These are phyloP conservation scores for Globisporangium okanoganense DNA, from an alignment of 352 stramenopile species.

Conservation along the genomic window DNA sequence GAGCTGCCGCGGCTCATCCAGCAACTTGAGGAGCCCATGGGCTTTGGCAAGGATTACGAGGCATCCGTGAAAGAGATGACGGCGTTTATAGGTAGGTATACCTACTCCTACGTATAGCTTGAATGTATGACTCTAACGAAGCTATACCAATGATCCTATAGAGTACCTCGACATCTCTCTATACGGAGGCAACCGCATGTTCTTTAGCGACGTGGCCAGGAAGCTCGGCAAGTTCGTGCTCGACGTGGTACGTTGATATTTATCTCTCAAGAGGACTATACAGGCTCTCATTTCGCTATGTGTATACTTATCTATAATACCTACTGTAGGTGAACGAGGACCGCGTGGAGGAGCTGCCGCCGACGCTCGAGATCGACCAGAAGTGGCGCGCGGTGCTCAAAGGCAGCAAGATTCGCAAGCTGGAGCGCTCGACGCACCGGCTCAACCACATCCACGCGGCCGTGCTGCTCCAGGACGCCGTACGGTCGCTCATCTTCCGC, in stretches of 20 bases:
- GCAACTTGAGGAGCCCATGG: conserved; percentile 59
- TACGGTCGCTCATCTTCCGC: conserved; percentile 52
- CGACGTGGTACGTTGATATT: conserved; percentile 42
- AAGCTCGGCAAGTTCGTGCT: conserved; percentile 63
- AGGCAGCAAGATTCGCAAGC: conserved; percentile 47
- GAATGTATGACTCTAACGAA: too few relatives aligned
- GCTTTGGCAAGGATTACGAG: conserved; percentile 42
- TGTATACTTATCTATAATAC: background rate
- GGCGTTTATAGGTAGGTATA: conserved; percentile 38
- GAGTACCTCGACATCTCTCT: conserved; percentile 46
- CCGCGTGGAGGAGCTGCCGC: conserved; percentile 35
- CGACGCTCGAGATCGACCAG: conserved; percentile 45
- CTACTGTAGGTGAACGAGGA: conserved; percentile 36
- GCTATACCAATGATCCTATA: conserved; percentile 17
- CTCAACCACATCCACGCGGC: conserved; percentile 54
- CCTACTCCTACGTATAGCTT: too few relatives aligned
- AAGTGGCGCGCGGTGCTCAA: conserved; percentile 48
- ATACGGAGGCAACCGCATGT: conserved; percentile 52
- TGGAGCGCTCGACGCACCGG: conserved; percentile 39
- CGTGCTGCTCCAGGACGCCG: conserved; percentile 48
- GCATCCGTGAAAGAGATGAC: conserved; percentile 47
- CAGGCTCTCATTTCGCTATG: too few relatives aligned
- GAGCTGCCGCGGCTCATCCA: conserved; percentile 38
- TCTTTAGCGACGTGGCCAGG: conserved; percentile 50
- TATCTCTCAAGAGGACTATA: too few relatives aligned